Base-by-base conservation (phyloP, 2,329 filamentous ascomycete genomes). In the Nakataea oryzae region DNA sequence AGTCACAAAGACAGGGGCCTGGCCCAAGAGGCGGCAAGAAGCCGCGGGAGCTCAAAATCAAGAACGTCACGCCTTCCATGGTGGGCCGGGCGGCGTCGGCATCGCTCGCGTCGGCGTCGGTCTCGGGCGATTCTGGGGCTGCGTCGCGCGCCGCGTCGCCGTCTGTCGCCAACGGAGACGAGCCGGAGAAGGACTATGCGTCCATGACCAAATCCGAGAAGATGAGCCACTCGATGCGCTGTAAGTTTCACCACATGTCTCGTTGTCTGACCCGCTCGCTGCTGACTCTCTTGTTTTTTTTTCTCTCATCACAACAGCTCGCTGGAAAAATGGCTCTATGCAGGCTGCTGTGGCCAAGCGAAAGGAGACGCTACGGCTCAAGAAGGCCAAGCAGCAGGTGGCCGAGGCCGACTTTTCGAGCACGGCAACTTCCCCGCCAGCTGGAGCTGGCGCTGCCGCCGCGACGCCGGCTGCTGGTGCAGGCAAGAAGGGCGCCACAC, bases 191-290 rank as follows among this genome's bases (percentile, higher is more conserved):
- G 73, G 81, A 84, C 61, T 86, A 86, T 67, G 79, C 80, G 47
- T 76, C 79, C 56, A 85, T 86, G 82, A 85, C 81, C 58, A 86
- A 86, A 74, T 84, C 81, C 32, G 83, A 86, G 73, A 86, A 86
- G 76, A 86, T 86, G 83, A 84, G 81, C n/a, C 79, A 78, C 24
- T 85, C 82, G 3, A 86, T 86, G 83, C 84, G 84, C 75, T 81
- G 83, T 85, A 75, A 74, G 79, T 72, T n/a, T 21, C 29, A 17
- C 12, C 12, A 34, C 30, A 34, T 8, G 17, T n/a, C 14, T 26
- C 28, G 58, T 27, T 32, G 27, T 55, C 24, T 47, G 32, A 17
- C n/a, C 27, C 54, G 2, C 21, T 47, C 41, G 9, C 21, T 47
- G 9, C 21, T 47, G 9, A 47, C 41, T 61, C 58, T 54, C 54